Evolutionary conservation across 2,329 filamentous ascomycete genomes (phyloP).

Genomic region (Alternaria novae-zelandiae): DNA sequence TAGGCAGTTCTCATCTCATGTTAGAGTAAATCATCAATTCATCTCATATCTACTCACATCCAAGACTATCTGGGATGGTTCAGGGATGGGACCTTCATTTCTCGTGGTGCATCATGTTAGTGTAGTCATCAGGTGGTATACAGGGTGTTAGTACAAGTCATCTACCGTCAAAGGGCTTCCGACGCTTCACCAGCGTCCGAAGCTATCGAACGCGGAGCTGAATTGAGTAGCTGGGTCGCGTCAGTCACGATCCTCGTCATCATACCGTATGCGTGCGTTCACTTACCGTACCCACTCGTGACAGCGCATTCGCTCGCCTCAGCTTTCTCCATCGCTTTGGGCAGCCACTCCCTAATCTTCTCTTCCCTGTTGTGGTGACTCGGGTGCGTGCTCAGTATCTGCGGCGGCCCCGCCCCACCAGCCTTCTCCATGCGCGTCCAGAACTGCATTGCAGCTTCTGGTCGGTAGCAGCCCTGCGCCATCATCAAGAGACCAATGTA

Average conservation of each 20-base stretch:
- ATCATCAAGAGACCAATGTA: conserved; percentile 85
- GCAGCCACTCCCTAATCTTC: conserved; percentile 67
- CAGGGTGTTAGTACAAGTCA: not conserved
- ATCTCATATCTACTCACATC: not conserved
- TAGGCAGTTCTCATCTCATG: not conserved
- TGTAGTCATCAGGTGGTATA: not conserved
- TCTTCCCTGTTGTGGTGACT: conserved; percentile 70
- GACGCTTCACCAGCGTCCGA: conserved; percentile 16
- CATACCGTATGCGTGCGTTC: not conserved
- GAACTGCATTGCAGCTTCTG: conserved; percentile 68
- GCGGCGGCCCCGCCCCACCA: conserved; percentile 62
- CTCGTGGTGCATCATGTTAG: not conserved
- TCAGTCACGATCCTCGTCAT: not conserved
- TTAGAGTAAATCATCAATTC: not conserved
- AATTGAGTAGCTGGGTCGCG: conserved; percentile 12
- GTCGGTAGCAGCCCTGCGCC: conserved; percentile 79
- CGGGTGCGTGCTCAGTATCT: conserved; percentile 79
- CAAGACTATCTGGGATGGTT: not conserved
- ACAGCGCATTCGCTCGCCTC: conserved; percentile 40
- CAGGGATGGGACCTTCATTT: not conserved
- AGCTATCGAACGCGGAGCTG: conserved; percentile 13
- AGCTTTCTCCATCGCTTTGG: conserved; percentile 49
- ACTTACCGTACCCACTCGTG: conserved; percentile 29
- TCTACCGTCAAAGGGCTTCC: not conserved
- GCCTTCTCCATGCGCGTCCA: conserved; percentile 67